Percentiles rank a stretch among this genome's conserved stretches.
These are phyloP conservation scores for Typha latifolia DNA, from an alignment of 176 grass and related monocot species.

Conservation along the genomic window DNA sequence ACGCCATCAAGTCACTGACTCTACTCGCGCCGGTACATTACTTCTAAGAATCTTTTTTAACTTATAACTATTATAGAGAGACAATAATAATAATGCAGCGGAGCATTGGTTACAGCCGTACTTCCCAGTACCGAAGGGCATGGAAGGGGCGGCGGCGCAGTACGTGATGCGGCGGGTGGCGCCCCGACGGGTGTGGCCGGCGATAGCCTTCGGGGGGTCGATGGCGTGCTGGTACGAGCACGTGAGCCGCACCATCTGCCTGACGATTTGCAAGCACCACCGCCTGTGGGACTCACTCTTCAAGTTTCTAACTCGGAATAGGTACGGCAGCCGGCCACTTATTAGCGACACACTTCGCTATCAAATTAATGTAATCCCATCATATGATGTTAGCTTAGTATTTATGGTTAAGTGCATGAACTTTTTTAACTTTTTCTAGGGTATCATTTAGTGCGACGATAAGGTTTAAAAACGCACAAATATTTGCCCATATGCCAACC, in stretches of 20 bases:
- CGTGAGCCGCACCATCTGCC: conserved; percentile 90
- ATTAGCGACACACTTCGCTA: no score
- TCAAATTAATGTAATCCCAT: no score
- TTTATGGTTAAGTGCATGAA: no score
- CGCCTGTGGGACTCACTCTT: conserved; percentile 60
- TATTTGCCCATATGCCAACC: no score
- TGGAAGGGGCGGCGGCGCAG: conserved; percentile 40
- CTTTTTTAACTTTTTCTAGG: no score
- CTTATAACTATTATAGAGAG: no score
- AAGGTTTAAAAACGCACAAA: no score
- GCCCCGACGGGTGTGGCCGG: conserved; percentile 86
- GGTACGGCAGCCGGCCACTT: conserved; percentile 16
- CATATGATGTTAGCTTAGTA: no score
- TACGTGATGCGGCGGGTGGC: conserved; percentile 77
- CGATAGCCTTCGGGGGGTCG: conserved; percentile 83
- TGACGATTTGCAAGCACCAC: conserved; percentile 87
- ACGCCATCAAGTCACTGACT: conserved; percentile 64
- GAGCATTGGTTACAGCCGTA: conserved; percentile 36
- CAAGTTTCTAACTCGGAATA: conserved; percentile 65
- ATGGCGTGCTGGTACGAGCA: conserved; percentile 99
- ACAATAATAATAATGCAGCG: no score
- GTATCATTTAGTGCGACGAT: no score
- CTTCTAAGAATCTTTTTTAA: not conserved
- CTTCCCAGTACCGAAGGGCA: conserved; percentile 65
- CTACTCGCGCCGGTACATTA: conserved; percentile 60